These are phyloP conservation scores for Eucalyptus victrix DNA, from an alignment of 345 rosid genomes.

Conservation along the genomic window DNA sequence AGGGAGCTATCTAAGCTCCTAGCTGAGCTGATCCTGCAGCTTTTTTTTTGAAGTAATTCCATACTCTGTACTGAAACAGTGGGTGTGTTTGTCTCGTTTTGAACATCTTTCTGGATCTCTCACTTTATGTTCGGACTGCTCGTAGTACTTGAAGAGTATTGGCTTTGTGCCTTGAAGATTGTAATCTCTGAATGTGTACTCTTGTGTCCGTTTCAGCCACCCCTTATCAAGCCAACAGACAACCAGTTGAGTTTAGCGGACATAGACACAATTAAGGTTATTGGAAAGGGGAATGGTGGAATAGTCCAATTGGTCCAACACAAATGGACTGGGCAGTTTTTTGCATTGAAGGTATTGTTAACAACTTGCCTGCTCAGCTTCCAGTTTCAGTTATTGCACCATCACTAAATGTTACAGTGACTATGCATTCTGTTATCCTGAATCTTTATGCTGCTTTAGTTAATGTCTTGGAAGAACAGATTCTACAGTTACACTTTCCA, in stretches of 20 bases:
- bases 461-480: neutral
- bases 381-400: neutral
- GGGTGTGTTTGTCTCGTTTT: neutral
- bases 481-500: neutral
- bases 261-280: constrained; percentile 61
- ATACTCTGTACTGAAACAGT: neutral
- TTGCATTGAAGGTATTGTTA: constrained; percentile 66
- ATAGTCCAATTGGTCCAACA: constrained; percentile 92
- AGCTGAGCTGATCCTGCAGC: neutral
- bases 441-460: neutral
- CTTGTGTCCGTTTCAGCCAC: constrained; percentile 25
- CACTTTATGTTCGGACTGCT: neutral
- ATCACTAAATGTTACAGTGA: neutral
- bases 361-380: neutral
- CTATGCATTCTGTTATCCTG: neutral
- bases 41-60: neutral
- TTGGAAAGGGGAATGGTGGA: constrained; percentile 95
- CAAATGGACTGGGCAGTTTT: constrained; percentile 87
- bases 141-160: neutral
- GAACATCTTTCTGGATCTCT: neutral
- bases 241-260: constrained; percentile 69
- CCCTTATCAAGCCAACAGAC: constrained; percentile 64
- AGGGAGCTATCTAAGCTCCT: neutral
- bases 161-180: neutral
- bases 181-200: neutral